Base-by-base conservation (phyloP, 2,329 filamentous ascomycete genomes). In the Chaetomium olivaceum region DNA sequence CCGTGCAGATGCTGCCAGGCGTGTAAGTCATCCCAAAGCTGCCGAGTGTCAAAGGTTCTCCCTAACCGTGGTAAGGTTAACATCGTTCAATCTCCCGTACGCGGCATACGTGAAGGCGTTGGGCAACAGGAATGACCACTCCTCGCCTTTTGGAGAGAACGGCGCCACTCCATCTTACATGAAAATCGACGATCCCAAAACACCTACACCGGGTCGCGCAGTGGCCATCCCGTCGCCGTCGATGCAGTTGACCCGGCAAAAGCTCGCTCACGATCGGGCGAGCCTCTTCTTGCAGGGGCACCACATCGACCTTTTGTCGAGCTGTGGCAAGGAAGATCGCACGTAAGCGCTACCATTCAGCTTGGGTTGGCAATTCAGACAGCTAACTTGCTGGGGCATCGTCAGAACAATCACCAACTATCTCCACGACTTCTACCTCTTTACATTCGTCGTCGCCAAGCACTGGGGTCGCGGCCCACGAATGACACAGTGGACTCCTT, bases 401-500 rank as follows among this genome's bases (percentile, higher is more conserved):
- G 27, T 33, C 12, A 62, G 61, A 23, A 57, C 52, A 12, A 3
- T 62, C 51, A 57, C 61, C 36, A 50, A 51, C 29, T 62, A 62
- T 50, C 39, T 62, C n/a, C 52, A 62, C 51, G 61, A 58, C 50
- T 62, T 62, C 51, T 62, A 62, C 27, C 33, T 62, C 9, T 27
- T 57, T 48, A 57, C 61, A 31, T 62, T 62, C 12, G 61, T 58
- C 11, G 33, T 52, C n/a, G 52, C 61, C n/a, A 62, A 62, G 39
- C 57, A 62, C 36, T 62, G 61, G 52, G 61, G 61, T 14, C 52
- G 61, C 48, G 61, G 52, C 14, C 61, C 61, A 25, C 52, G 9
- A 23, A 36, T 62, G 39, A 51, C 12, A 25, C n/a, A 55, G 29
- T 52, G 39, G 61, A 58, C 55, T 21, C 8, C 36, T 19, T 19